phyloP scores from a whole-genome alignment of 208 protist genomes.

The Acanthamoeba castellanii region DNA sequence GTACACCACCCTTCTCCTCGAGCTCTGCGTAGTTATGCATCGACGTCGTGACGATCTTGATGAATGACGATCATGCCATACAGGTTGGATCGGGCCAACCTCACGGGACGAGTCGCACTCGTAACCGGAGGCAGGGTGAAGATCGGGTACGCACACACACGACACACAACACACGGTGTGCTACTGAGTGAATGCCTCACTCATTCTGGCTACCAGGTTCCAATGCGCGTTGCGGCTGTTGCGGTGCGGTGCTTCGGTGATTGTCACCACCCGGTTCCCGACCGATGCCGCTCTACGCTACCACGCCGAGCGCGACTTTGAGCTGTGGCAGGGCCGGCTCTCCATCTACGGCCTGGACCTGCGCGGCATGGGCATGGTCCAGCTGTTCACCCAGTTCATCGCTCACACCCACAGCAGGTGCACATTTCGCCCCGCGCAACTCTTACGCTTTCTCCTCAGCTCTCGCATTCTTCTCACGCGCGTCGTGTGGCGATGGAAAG shows the following conservation, averaged over 20 bases:
- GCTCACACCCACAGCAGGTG: background rate
- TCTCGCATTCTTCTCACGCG: too few relatives aligned
- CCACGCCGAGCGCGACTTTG: constrained; percentile 92
- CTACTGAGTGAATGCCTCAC: background rate
- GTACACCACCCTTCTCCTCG: constrained; percentile 58
- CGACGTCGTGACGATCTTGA: background rate
- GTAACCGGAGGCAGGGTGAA: constrained; percentile 89
- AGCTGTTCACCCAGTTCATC: background rate
- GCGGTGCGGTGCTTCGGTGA: constrained; percentile 81
- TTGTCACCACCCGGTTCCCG: constrained; percentile 88
- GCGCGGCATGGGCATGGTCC: background rate
- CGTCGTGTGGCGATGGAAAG: background rate
- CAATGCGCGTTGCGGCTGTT: constrained; percentile 81
- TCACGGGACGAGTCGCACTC: constrained; percentile 94
- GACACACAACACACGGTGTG: too few relatives aligned
- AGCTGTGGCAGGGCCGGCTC: constrained; percentile 93
- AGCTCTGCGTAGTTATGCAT: too few relatives aligned
- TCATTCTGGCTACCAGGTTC: background rate
- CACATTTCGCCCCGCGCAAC: constrained; percentile 75
- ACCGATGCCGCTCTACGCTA: constrained; percentile 90
- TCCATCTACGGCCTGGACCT: constrained; percentile 78
- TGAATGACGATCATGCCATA: background rate
- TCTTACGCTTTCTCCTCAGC: too few relatives aligned
- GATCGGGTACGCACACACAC: background rate
- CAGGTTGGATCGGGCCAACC: constrained; percentile 89